Base-by-base conservation (phyloP, 2,329 filamentous ascomycete genomes). In the Allantophomopsis lycopodina region DNA sequence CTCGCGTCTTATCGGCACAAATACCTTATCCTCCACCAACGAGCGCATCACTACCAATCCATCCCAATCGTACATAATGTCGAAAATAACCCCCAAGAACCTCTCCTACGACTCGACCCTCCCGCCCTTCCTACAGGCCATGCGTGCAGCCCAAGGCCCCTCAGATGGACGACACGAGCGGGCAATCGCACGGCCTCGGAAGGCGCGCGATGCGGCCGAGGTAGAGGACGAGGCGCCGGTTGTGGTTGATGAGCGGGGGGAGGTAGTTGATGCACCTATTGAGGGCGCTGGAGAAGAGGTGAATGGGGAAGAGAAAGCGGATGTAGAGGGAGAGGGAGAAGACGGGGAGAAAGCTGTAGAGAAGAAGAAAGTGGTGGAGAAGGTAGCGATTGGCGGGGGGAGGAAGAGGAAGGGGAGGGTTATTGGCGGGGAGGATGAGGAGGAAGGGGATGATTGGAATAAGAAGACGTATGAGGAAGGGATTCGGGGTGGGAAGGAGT, bases 171-270 rank as follows among this genome's bases (percentile, higher is more conserved):
- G 51, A 57, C 65, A 54, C 64, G 52, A 53, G 36, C 51, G 41
- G 34, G 36, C 36, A 12, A 39, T 45, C 15, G n/a, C 61, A 5
- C 48, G 56, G 20, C 66, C 37, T 58, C 52, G 52, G 46, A 42
- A 71, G 60, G 71, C 64, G 59, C 68, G 67, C 30, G 73, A 71
- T 13, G 73, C 64, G 43, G 76, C 79, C 48, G 78, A 79, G 32
- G 76, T 86, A 44, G 81, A 80, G 11, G 83, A 89, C 48, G 83
- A 89, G 55, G 79, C 69, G 37, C 84, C 84, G 0, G 68, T 85
- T 0, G 76, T 85, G 38, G 74, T 91, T 4, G 73, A 89, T 48
- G 66, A 71, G 4, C 81, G 76, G 37, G 80, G 84, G 40, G 69
- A 79, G 21, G 69, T 55, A 4, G 42, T 49, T 38, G 56, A 61